Evolutionary conservation across 371 early-diverging fungal species (phyloP).

Genomic region (Rhizomucor pusillus): DNA sequence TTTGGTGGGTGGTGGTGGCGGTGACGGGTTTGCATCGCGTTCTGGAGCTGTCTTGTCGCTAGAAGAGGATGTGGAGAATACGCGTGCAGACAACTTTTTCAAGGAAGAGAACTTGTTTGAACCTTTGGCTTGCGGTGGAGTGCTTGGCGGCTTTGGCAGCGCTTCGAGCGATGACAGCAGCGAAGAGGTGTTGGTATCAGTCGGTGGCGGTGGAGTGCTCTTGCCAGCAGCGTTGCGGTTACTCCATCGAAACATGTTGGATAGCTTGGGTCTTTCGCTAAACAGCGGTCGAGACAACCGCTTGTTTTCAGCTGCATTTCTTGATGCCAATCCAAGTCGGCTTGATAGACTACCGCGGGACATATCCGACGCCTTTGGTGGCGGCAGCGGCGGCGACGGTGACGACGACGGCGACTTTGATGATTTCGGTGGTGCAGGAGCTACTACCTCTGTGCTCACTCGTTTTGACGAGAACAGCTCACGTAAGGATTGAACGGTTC

Average conservation of each 20-base stretch:
- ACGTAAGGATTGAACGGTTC: slow-evolving; percentile 36
- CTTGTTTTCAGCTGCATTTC: slow-evolving; percentile 8
- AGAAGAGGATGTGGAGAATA: not conserved
- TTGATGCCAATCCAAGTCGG: slow-evolving; percentile 5
- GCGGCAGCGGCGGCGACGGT: too few relatives aligned
- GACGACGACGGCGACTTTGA: too few relatives aligned
- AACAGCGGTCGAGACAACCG: not conserved
- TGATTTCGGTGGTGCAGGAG: too few relatives aligned
- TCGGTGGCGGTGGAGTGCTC: too few relatives aligned
- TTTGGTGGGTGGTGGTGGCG: not conserved
- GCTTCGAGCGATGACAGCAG: slow-evolving; percentile 1
- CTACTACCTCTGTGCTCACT: too few relatives aligned
- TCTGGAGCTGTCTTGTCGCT: not conserved
- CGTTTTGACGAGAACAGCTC: slow-evolving; percentile 26
- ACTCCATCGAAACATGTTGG: not conserved
- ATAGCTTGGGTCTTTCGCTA: too few relatives aligned
- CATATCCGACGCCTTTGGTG: too few relatives aligned
- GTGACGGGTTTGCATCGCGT: slow-evolving; percentile 1
- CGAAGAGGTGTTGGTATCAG: slow-evolving; percentile 1
- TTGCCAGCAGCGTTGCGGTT: too few relatives aligned
- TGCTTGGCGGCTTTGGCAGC: slow-evolving; percentile 4
- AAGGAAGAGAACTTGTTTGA: not conserved
- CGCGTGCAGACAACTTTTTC: not conserved
- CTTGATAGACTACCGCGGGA: too few relatives aligned
- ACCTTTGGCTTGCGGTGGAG: not conserved